Conservation (phyloP, 345 rosid species). For the Arabis alpina region DNA sequence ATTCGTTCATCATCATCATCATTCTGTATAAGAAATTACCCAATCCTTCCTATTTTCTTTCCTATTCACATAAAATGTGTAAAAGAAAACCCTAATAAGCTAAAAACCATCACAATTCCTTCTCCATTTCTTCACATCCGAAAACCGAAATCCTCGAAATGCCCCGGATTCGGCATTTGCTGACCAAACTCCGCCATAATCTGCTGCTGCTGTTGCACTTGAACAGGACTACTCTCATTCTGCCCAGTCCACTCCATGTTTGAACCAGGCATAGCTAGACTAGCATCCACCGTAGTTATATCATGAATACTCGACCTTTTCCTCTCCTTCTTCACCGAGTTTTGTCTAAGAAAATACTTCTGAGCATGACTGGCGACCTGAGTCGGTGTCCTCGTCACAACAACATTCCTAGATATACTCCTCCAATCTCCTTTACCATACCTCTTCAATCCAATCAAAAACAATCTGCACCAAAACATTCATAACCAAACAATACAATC, state of each 20-base stretch:
- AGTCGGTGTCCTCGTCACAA: conserved; percentile 81
- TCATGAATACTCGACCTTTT: conserved; percentile 87
- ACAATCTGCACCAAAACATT: conserved; percentile 53
- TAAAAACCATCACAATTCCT: not conserved
- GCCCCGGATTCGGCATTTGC: conserved; percentile 12
- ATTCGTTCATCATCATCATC: conserved; percentile 20
- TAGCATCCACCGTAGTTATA: conserved; percentile 57
- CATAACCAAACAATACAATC: not conserved
- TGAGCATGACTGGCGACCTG: conserved; percentile 98
- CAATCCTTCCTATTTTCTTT: conserved; percentile 32
- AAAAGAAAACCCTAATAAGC: conserved; percentile 13
- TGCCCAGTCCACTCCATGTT: conserved; percentile 36
- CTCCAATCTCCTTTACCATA: conserved; percentile 93
- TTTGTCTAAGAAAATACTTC: conserved; percentile 79
- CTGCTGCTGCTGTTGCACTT: conserved; percentile 21
- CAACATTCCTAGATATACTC: conserved; percentile 84
- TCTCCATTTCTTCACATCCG: conserved; percentile 23
- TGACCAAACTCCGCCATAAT: conserved; percentile 31
- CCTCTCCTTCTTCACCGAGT: conserved; percentile 69
- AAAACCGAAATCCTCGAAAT: conserved; percentile 38
- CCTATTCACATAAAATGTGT: conserved; percentile 41
- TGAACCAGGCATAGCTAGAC: conserved; percentile 36
- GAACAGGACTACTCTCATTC: conserved; percentile 37
- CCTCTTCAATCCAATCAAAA: conserved; percentile 62
- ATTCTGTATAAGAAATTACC: conserved; percentile 26